Evolutionary conservation across 2,329 filamentous ascomycete species (phyloP), one percentile per base, ranked within the genome.

Genomic region (Verticillium nonalfalfae): DNA sequence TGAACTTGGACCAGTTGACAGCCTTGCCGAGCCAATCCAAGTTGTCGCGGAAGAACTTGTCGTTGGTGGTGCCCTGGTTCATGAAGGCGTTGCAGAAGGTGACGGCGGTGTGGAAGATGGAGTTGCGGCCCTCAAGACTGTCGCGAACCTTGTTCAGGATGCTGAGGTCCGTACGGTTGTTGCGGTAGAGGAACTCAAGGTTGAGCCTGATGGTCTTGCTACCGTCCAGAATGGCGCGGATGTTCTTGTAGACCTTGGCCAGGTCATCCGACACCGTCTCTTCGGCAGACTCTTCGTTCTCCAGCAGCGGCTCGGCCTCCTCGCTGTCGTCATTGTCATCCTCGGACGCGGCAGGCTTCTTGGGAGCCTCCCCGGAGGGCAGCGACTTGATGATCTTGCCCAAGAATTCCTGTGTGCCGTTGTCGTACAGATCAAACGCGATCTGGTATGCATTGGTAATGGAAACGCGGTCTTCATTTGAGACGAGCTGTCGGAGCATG

Each of bases 1-100:
- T 97, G 74, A 99, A 99, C 74, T 99, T 99, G 64, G 93, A 97
- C 95, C 95, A 99, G 79, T 99, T 99, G 57, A 98, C 93, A 33
- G 95, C 95, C 80, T 98, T 99, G 63, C 94, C 93, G 3, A 99
- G 79, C 95, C 95, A 99, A 67, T 99, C 95, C 31, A 99, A 78
- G 73, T 99, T 99, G 71, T 98, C 93, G 7, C 96, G 86, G 86
- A 99, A 98, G 79, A 99, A 99, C 71, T 94, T 96, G 78, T 99
- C 95, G 69, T 97, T 95, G 0, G 94, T 97, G 0, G 95, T 99
- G 62, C 95, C 96, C 60, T 96, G 93, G 73, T 99, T 96, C 95
- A 99, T 99, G 74, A 99, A 98, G 11, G 93, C 95, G 70, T 98
- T 98, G 71, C 94, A 95, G 71, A 99, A 95, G 0, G 95, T 98